Evolutionary conservation across 495 filamentous ascomycete species (phyloP).

Genomic region (Podospora sp.): DNA sequence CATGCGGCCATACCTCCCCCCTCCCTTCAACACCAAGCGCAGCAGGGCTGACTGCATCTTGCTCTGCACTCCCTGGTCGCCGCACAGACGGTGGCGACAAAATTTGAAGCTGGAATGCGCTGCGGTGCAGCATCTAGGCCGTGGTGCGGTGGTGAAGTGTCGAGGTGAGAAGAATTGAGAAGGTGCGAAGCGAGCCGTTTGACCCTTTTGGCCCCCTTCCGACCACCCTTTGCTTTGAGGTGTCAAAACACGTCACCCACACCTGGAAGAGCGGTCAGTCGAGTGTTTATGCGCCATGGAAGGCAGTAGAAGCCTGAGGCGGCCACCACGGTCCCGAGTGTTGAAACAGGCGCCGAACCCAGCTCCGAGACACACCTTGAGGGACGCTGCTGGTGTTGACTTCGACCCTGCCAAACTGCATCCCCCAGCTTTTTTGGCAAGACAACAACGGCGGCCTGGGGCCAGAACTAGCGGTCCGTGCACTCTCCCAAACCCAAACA

Average conservation of each 20-base stretch:
- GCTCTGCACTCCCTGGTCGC: background rate
- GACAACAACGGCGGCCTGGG: too few species aligned
- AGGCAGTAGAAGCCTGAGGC: background rate
- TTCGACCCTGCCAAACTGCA: too few species aligned
- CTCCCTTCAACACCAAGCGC: background rate
- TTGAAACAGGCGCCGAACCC: background rate
- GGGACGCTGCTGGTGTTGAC: too few species aligned
- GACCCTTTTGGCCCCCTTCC: background rate
- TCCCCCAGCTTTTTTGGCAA: too few species aligned
- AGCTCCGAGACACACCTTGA: too few species aligned
- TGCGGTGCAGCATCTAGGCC: background rate
- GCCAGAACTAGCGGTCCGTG: background rate
- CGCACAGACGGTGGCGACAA: background rate
- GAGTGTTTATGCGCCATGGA: background rate
- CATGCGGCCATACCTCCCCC: background rate
- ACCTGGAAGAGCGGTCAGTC: background rate
- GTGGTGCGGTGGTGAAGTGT: constrained; percentile 4
- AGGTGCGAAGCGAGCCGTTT: background rate
- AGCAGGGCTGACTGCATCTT: background rate
- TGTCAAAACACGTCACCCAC: background rate
- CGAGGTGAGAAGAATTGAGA: background rate
- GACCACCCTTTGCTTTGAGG: background rate
- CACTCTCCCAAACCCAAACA: background rate
- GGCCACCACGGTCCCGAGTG: background rate
- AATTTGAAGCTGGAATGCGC: background rate